phyloP scores from a whole-genome alignment of 1,284 basidiomycete species.

The Athelia sp. region DNA sequence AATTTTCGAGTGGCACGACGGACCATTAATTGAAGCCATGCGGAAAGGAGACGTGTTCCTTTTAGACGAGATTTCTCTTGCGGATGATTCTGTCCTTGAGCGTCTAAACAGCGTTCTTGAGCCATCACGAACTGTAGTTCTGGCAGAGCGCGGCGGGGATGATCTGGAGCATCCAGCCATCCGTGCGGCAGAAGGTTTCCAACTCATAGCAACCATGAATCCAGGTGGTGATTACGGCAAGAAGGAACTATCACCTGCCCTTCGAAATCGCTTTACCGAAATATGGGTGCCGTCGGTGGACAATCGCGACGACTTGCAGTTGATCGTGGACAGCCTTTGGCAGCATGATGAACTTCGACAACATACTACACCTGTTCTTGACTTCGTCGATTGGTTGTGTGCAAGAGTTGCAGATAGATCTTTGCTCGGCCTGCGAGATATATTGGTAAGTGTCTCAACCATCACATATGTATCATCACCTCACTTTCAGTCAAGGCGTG shows the following conservation, averaged over 20 bases:
- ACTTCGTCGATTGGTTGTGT: constrained; percentile 83
- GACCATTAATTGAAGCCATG: constrained; percentile 94
- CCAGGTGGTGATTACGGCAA: constrained; percentile 99
- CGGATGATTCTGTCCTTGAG: constrained; percentile 98
- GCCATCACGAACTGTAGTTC: constrained; percentile 82
- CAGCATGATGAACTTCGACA: constrained; percentile 45
- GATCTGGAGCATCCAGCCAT: constrained; percentile 69
- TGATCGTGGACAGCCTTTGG: constrained; percentile 82
- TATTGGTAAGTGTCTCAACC: constrained; percentile 56
- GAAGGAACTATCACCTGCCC: constrained; percentile 95
- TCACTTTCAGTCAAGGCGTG: constrained; percentile 64
- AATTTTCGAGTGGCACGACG: constrained; percentile 96
- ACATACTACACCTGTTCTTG: constrained; percentile 68
- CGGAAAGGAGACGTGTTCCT: constrained; percentile 80
- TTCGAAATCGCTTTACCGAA: constrained; percentile 98
- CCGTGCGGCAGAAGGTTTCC: constrained; percentile 67
- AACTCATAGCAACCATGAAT: constrained; percentile 98
- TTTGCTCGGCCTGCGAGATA: constrained; percentile 80
- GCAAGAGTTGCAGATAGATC: constrained; percentile 61
- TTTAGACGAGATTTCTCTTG: constrained; percentile 96
- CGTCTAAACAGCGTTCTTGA: constrained; percentile 97
- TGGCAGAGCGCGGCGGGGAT: constrained; percentile 89
- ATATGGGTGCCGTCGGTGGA: constrained; percentile 96
- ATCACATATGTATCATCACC: constrained; percentile 1
- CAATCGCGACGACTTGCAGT: constrained; percentile 67